These are phyloP conservation scores for Casuarina equisetifolia DNA, from an alignment of 306 rosid genomes.

Conservation along the genomic window DNA sequence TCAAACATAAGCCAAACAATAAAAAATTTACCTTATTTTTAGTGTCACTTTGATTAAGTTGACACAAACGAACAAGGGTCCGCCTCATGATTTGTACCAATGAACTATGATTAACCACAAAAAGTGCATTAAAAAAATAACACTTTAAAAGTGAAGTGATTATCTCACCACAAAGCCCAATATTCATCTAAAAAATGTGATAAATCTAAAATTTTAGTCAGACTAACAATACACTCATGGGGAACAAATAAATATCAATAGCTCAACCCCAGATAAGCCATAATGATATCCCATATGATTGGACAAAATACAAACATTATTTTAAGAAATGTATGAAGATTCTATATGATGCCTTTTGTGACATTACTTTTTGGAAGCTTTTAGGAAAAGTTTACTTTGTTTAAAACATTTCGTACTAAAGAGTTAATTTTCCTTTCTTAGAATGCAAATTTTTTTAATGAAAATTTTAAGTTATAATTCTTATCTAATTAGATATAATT, in stretches of 20 bases:
- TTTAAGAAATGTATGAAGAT: background rate
- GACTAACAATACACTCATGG: background rate
- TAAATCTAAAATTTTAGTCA: background rate
- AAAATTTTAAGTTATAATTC: too few species aligned
- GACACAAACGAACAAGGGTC: constrained; percentile 88
- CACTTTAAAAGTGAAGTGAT: background rate
- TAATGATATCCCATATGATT: background rate
- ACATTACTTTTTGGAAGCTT: too few species aligned
- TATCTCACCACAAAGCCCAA: background rate
- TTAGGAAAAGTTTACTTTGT: too few species aligned
- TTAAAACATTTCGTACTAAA: too few species aligned
- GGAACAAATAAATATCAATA: background rate
- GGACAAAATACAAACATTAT: background rate
- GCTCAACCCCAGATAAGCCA: background rate
- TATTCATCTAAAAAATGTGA: background rate
- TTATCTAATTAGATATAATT: too few species aligned
- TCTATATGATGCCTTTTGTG: too few species aligned
- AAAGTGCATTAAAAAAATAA: background rate
- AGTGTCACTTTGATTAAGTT: constrained; percentile 96
- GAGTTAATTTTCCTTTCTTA: too few species aligned
- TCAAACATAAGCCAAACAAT: background rate
- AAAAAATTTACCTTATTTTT: constrained; percentile 72
- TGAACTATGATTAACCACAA: constrained; percentile 16
- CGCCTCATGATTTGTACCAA: constrained; percentile 87
- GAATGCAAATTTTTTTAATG: too few species aligned